phyloP scores from a whole-genome alignment of 2,329 filamentous ascomycete species.

The Fusarium albidum region DNA sequence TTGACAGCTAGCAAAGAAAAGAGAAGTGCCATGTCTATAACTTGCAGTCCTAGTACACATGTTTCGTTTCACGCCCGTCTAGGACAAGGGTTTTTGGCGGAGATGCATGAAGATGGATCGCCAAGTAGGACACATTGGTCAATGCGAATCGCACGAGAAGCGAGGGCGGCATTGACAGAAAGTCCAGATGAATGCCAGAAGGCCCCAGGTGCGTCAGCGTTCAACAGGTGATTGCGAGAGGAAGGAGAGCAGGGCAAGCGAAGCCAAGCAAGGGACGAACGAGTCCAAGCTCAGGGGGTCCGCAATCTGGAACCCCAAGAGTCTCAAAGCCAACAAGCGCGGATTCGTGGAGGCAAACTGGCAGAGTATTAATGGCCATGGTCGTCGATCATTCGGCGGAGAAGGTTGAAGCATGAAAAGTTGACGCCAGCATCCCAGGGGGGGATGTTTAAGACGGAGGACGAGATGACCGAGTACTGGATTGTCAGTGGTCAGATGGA shows the following conservation, averaged over 20 bases:
- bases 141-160: neutral
- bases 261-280: constrained; percentile 1
- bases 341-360: neutral
- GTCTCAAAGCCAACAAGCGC: neutral
- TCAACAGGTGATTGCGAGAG: neutral
- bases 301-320: constrained; percentile 5
- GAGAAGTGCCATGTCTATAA: constrained; percentile 8
- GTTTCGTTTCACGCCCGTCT: constrained; percentile 3
- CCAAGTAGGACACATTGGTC: constrained; percentile 1
- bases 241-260: no score
- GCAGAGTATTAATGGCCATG: no score
- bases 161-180: neutral
- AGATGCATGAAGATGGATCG: constrained; percentile 2
- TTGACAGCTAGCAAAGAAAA: constrained; percentile 17
- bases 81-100: constrained; percentile 1
- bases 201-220: neutral
- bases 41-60: neutral
- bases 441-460: neutral
- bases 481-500: neutral
- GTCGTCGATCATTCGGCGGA: neutral
- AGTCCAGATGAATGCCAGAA: neutral
- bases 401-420: neutral
- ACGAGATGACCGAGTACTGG: neutral
- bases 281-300: constrained; percentile 8
- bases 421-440: neutral